A percentile compares a stretch with the other conserved stretches of the same genome.
Conservation (phyloP, 805 yeast species). For the Metschnikowia similis region DNA sequence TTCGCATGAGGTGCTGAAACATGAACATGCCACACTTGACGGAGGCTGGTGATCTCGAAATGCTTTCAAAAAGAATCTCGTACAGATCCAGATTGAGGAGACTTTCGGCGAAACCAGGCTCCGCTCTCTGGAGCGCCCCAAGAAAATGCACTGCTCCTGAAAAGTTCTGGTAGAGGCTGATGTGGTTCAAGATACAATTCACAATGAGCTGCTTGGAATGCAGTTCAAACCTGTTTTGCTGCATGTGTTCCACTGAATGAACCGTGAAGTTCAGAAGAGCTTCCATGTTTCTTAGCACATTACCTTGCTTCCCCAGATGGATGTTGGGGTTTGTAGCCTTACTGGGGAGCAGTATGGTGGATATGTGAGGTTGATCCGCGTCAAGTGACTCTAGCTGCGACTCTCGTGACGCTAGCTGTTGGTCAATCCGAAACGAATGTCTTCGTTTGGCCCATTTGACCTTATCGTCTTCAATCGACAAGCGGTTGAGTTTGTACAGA, state of each 20-base stretch:
- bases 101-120: not conserved
- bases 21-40: conserved; percentile 24
- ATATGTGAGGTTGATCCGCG: not conserved
- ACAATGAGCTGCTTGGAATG: conserved; percentile 23
- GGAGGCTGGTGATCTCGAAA: conserved; percentile 26
- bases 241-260: conserved; percentile 22
- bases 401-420: not conserved
- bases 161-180: conserved; percentile 31
- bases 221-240: not conserved
- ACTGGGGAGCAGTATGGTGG: conserved; percentile 10
- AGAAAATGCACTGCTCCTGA: conserved; percentile 28
- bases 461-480: conserved; percentile 22
- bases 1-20: conserved; percentile 19
- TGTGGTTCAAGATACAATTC: conserved; percentile 35
- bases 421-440: conserved; percentile 1
- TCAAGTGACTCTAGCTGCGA: conserved; percentile 1
- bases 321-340: conserved; percentile 25
- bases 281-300: conserved; percentile 27
- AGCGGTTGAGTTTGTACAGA: conserved; percentile 26
- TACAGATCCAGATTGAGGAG: conserved; percentile 19
- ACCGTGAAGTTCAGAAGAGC: conserved; percentile 21
- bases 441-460: conserved; percentile 15
- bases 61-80: conserved; percentile 23
- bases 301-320: conserved; percentile 26
- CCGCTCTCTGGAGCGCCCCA: conserved; percentile 18